Conservation (phyloP, 306 rosid species). For the Delonix regia region DNA sequence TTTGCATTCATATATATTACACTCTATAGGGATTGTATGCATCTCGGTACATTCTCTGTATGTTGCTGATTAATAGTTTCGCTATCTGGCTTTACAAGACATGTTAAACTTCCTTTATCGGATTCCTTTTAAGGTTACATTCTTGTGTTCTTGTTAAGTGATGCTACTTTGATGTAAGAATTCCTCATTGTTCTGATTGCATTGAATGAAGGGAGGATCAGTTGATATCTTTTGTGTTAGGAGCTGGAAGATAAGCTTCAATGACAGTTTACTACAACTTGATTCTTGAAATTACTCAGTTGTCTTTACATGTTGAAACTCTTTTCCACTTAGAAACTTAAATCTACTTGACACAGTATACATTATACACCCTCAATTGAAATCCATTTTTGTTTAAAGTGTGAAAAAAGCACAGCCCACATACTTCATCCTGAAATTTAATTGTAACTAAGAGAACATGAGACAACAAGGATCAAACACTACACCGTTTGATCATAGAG, state of each 20-base stretch:
- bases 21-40: neutral
- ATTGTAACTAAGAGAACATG: neutral
- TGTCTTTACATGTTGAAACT: neutral
- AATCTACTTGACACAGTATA: too few species aligned
- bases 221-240: neutral
- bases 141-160: slow-evolving; percentile 1
- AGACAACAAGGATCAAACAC: neutral
- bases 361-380: too few species aligned
- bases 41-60: neutral
- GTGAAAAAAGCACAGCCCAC: neutral
- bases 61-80: neutral
- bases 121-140: slow-evolving; percentile 6
- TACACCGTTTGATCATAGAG: neutral
- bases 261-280: neutral
- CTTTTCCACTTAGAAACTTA: neutral
- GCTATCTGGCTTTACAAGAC: neutral
- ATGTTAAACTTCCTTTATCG: neutral
- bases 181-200: neutral
- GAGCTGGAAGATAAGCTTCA: neutral
- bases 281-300: neutral
- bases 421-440: neutral
- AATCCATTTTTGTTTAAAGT: neutral
- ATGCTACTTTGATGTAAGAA: slow-evolving; percentile 5
- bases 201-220: neutral
- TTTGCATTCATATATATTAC: slow-evolving; percentile 2